These are phyloP conservation scores for Septoria petroselini DNA, from an alignment of 2,329 filamentous ascomycete species.

Conservation along the genomic window DNA sequence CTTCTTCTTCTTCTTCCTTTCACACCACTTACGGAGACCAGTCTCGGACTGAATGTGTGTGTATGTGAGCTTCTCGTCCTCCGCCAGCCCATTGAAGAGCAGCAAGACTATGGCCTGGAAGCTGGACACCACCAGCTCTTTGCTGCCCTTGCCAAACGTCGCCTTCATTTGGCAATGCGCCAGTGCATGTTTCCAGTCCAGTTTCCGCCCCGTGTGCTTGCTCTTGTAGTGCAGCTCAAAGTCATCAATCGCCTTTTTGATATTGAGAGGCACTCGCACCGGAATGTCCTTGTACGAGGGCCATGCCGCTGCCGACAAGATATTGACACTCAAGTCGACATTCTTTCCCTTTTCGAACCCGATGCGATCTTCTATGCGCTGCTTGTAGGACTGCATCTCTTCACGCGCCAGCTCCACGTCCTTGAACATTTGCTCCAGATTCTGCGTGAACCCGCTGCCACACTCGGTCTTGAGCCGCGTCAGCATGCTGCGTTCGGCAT, in stretches of 20 bases:
- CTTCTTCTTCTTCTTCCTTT: not conserved
- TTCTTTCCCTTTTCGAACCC: slow-evolving; percentile 49
- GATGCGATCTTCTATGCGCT: slow-evolving; percentile 57
- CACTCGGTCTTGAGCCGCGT: slow-evolving; percentile 89
- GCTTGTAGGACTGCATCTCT: slow-evolving; percentile 86
- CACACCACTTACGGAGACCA: slow-evolving; percentile 58
- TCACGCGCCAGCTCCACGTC: slow-evolving; percentile 91
- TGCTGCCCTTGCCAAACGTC: slow-evolving; percentile 71
- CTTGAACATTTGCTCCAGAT: slow-evolving; percentile 98
- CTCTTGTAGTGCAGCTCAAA: slow-evolving; percentile 84
- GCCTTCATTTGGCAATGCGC: slow-evolving; percentile 85
- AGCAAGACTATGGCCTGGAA: slow-evolving; percentile 90
- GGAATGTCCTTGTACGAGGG: slow-evolving; percentile 79
- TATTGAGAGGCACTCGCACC: slow-evolving; percentile 70
- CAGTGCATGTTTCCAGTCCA: slow-evolving; percentile 91
- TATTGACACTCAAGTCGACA: slow-evolving; percentile 78
- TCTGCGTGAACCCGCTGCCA: slow-evolving; percentile 90
- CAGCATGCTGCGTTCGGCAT: slow-evolving; percentile 95
- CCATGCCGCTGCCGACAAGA: slow-evolving; percentile 90
- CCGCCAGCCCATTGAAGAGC: slow-evolving; percentile 73
- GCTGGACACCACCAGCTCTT: slow-evolving; percentile 85
- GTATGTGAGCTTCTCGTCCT: slow-evolving; percentile 67
- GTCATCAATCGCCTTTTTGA: slow-evolving; percentile 70
- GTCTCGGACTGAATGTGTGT: slow-evolving; percentile 71
- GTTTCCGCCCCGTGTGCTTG: slow-evolving; percentile 82